These are phyloP conservation scores for Claviceps paspali DNA, from an alignment of 2,329 filamentous ascomycete genomes.

Conservation along the genomic window DNA sequence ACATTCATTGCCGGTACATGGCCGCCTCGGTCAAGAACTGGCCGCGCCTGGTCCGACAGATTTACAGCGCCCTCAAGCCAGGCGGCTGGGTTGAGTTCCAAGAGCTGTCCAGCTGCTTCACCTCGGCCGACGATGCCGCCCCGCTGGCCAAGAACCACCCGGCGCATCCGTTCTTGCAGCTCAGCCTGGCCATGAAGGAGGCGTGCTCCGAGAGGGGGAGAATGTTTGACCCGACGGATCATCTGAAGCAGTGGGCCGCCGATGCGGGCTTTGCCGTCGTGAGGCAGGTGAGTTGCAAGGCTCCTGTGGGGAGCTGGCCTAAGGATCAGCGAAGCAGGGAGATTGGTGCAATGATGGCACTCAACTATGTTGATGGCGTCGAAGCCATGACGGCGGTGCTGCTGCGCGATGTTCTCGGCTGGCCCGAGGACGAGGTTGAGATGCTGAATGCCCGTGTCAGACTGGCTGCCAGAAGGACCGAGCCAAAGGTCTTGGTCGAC, in stretches of 20 bases:
- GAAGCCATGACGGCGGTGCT: slow-evolving; percentile 23
- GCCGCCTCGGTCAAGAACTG: slow-evolving; percentile 19
- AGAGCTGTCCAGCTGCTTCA: slow-evolving; percentile 21
- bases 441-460: slow-evolving; percentile 15
- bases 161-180: slow-evolving; percentile 19
- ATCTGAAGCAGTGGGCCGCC: slow-evolving; percentile 14
- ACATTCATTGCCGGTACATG: slow-evolving; percentile 21
- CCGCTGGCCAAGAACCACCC: slow-evolving; percentile 14
- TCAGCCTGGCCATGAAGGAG: slow-evolving; percentile 11
- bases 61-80: slow-evolving; percentile 23
- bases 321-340: slow-evolving; percentile 24
- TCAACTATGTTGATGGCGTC: slow-evolving; percentile 21
- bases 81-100: slow-evolving; percentile 33
- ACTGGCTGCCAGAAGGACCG: slow-evolving; percentile 11
- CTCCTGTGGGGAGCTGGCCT: slow-evolving; percentile 24
- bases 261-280: slow-evolving; percentile 23
- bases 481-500: slow-evolving; percentile 17
- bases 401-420: slow-evolving; percentile 22
- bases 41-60: slow-evolving; percentile 12
- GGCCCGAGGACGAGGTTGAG: slow-evolving; percentile 28
- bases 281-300: slow-evolving; percentile 16
- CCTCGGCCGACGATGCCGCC: slow-evolving; percentile 21
- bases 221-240: slow-evolving; percentile 15
- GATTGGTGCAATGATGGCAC: slow-evolving; percentile 23
- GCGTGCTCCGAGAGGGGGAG: slow-evolving; percentile 16